Evolutionary conservation across 495 filamentous ascomycete species (phyloP), one percentile per base, ranked within the genome.

Genomic region (Platismatia glauca): DNA sequence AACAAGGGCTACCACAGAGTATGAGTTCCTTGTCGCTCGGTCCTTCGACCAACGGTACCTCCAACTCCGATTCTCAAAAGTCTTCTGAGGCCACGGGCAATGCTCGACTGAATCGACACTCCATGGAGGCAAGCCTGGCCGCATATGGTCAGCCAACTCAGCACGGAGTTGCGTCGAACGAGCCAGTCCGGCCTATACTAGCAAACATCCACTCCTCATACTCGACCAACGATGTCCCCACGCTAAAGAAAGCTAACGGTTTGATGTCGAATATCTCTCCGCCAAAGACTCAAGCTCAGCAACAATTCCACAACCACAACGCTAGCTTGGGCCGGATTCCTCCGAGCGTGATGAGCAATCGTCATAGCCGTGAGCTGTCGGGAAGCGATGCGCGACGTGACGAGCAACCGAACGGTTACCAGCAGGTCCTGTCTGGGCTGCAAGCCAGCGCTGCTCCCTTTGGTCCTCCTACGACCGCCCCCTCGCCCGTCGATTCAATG

Each of bases 171-270:
- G 27, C 39, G 8, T 62, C 58, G 29, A 72, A 67, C 44, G 70
- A 70, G 38, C 59, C 59, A 35, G 48, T 38, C 34, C 57, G 67
- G 38, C 68, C 68, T 39, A 64, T 63, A 22, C 48, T 70, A 35
- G 66, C 57, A 6, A 70, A 61, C 41, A 62, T 95, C 41, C 88
- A 91, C 73, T 85, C 88, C 5, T 96, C 93, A 3, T 97, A 89
- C 74, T 97, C 94, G 3, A 86, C 91, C 27, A 89, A 86, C 71
- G 94, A 97, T 68, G 76, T 97, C 7, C 89, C 93, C n/a, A 95
- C 91, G 1, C 77, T 90, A 66, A 94, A 91, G 78, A 84, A 75
- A 35, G 77, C 78, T 55, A 70, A 72, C 71, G 74, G 43, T 69
- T 73, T 70, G n/a, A 75, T 75, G 55, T 70, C 80, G 74, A 66